Evolutionary conservation across 805 yeast species (phyloP), one percentile per base, ranked within the genome.

Genomic region (Lipomyces oligophaga): DNA sequence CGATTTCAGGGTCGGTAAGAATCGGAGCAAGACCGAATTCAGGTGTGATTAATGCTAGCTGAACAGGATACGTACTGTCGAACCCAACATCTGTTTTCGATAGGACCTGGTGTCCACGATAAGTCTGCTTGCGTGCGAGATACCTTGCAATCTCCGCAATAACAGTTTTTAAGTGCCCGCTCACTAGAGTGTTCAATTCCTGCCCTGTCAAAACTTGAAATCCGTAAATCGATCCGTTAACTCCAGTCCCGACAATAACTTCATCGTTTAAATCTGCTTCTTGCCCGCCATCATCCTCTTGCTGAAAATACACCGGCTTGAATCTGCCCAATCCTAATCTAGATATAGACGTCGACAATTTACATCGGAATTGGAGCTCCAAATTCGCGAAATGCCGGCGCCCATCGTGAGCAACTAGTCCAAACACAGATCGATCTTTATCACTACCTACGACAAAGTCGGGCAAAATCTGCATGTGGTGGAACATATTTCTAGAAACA

Each of bases 181-280:
- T n/a, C 30, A 27, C 25, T 22, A 51, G 28, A 4, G 22, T 26
- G n/a, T 13, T 8, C n/a, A 40, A 49, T 15, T 51, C 55, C 10
- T 31, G 15, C 13, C 44, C 38, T 10, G 41, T 30, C 3, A 51
- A 34, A 5, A 48, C n/a, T n/a, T 42, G 25, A 41, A 51, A 40
- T 8, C 53, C 55, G 27, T 39, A 51, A 5, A 49, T 26, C 6
- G 49, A 15, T 3, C 55, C 55, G 21, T 51, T 49, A 20, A 51
- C 16, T 6, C 55, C 55, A 4, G 47, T 34, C 3, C 50, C 55
- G 20, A 51, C 18, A 19, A n/a, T n/a, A 4, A 48, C 11, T 18
- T 32, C 43, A 3, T 46, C 39, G 20, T 45, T 42, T 24, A 45
- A 41, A 16, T 24, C 33, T 15, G 46, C 40, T 13, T 5, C 10